Evolutionary conservation across 768 basidiomycete species (phyloP), one percentile per base, ranked within the genome.

Genomic region (Rhizopogon sp.): DNA sequence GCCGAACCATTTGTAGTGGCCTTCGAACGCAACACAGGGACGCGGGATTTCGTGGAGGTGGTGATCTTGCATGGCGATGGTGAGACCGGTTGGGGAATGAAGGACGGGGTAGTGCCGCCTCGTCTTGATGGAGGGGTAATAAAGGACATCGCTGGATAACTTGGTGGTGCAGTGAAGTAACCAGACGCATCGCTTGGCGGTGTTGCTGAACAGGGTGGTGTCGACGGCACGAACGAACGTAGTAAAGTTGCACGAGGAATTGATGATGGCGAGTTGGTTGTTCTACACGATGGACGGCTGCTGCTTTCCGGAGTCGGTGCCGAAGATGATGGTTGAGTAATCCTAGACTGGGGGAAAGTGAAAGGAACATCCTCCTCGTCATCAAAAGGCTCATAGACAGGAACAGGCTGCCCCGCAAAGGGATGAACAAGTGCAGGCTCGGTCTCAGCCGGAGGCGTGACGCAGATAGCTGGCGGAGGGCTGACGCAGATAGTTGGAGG

Each of bases 11-110:
- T 81, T 79, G 72, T 52, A 39, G 46, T 54, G 62, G 58, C 54
- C 56, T 56, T 64, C 63, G 55, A 56, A 40, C 52, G 54, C 64
- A 70, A 49, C 64, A 57, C 59, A 50, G 76, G 70, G 61, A 71
- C 75, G 52, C 74, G 79, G 56, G 62, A 64, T 70, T 77, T 62
- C 62, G 63, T 59, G 59, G 64, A 56, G 53, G 61, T 37, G 59
- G 59, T 40, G 64, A 52, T 20, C 37, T 69, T 64, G 40, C 63
- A 44, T 3, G 77, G 77, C 5, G 76, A 74, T 17, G 80, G 77
- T 1, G 79, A 76, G 40, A 77, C 69, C 7, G 79, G 76, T 55
- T 86, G 86, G 43, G 85, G 84, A 46, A 87, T 85, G 62, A 83
- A 83, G 5, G 86, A 82, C 6, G 79, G 74, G 37, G 70, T 62